Evolutionary conservation across 2,329 filamentous ascomycete species (phyloP), one percentile per base, ranked within the genome.

Genomic region (Phaeosphaeriaceae sp.): DNA sequence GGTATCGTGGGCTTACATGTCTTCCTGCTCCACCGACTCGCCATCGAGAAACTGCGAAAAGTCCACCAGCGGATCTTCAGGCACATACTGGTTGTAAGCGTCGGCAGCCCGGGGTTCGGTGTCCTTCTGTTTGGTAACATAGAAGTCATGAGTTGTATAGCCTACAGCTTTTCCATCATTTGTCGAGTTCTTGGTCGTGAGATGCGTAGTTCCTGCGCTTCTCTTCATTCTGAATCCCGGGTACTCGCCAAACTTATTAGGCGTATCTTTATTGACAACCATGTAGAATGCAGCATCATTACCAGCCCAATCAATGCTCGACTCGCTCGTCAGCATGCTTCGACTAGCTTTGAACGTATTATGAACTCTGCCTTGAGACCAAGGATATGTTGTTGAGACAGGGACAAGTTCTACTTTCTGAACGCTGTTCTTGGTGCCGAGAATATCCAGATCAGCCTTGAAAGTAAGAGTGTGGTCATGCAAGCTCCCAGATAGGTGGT

Each of bases 101-200:
- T 84, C 78, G 0, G 81, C 79, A 36, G 74, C 73, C 3, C 75
- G 74, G 1, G 82, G 82, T 69, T 87, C 85, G 0, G 79, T 82
- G 62, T 87, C 84, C 54, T 86, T 83, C 7, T 79, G 82, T 56
- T 76, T 74, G 1, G 83, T 79, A 19, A 85, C 76, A 66, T 81
- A 83, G 4, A 88, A 62, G 66, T 87, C 81, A 60, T 84, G 76
- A 19, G 78, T 79, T 2, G 84, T 81, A 78, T 81, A 87, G 22
- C 76, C 72, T 0, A 79, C 82, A 0, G 82, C 77, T 36, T 83
- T 80, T 11, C 70, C 76, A 0, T 83, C 68, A 15, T 79, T 81
- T 11, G 77, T 80, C 4, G 82, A 84, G 64, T 86, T 79, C 27
- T 78, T 53, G 15, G 85, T 79, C 0, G 84, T 84, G 40, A 86